Base-by-base conservation (phyloP, 2,329 filamentous ascomycete genomes). In the Magnaporthales sp. region DNA sequence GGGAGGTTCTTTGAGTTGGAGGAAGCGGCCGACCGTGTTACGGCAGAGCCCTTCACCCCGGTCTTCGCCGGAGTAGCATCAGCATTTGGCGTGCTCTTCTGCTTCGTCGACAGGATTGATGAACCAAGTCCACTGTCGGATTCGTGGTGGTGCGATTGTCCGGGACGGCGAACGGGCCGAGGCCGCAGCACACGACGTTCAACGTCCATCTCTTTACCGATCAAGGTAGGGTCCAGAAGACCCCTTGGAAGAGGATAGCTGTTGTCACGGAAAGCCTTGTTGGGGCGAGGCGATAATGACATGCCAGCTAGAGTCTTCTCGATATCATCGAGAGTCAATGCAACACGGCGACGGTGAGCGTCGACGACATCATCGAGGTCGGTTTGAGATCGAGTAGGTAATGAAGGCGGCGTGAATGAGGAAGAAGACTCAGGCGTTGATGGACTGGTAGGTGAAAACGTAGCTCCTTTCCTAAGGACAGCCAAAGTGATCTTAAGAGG, bases 41-140 rank as follows among this genome's bases (percentile, higher is more conserved):
- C 85, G 70, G 88, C 84, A 64, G 86, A 83, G 66, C 80, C 79
- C 70, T 78, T 76, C 22, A 77, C 71, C 7, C 69, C 26, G 32
- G 69, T 70, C 69, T 77, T 74, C 29, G 69, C 74, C 69, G 80
- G 79, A 72, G 80, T 82, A 68, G 73, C 68, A 32, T 83, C 75
- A 46, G 63, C 15, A 32, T 11, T 46, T 67, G 71, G 73, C 63
- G 77, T 76, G 70, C 80, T 76, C 75, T 86, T 84, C 70, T 86
- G 82, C 67, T 79, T 80, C 38, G 80, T 83, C 63, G 86, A 90
- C 68, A 83, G 85, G 73, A 97, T 83, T 58, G 93, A 97, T 60
- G 92, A 91, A 65, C 93, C 93, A 70, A 97, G 82, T 66, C 92
- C 93, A 76, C 93, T 96, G 80, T 97, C 93, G 19, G 92, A 95